These are phyloP conservation scores for Tetrapisispora taiwanensis DNA, from an alignment of 805 yeast genomes.

Conservation along the genomic window DNA sequence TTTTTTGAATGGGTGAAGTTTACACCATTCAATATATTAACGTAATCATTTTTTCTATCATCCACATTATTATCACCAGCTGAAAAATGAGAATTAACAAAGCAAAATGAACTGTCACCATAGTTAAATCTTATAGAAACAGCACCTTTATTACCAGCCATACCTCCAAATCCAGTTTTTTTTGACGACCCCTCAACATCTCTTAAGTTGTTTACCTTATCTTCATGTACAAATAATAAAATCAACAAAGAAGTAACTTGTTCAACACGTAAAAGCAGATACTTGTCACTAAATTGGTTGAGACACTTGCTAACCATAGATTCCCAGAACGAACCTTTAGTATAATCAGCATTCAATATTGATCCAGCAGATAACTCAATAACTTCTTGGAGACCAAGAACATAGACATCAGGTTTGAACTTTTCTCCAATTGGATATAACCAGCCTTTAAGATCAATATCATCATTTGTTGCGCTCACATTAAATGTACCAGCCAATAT, in stretches of 20 bases:
- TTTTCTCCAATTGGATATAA: slow-evolving; percentile 60
- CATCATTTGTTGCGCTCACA: slow-evolving; percentile 52
- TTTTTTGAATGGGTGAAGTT: slow-evolving; percentile 66
- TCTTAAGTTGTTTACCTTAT: slow-evolving; percentile 42
- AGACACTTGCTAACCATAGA: slow-evolving; percentile 52
- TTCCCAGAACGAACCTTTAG: slow-evolving; percentile 73
- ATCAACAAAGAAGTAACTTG: slow-evolving; percentile 65
- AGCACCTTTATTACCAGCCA: slow-evolving; percentile 95
- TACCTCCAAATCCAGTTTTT: slow-evolving; percentile 93
- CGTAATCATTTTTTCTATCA: slow-evolving; percentile 79
- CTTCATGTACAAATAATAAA: slow-evolving; percentile 49
- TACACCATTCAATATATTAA: slow-evolving; percentile 63
- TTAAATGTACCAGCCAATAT: slow-evolving; percentile 81
- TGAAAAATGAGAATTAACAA: slow-evolving; percentile 86
- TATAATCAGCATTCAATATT: slow-evolving; percentile 70
- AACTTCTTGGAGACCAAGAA: slow-evolving; percentile 87
- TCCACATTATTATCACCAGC: slow-evolving; percentile 77
- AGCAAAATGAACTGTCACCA: slow-evolving; percentile 71
- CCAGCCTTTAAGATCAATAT: slow-evolving; percentile 61
- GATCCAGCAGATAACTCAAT: slow-evolving; percentile 89
- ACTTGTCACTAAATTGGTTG: slow-evolving; percentile 43
- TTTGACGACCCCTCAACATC: slow-evolving; percentile 84
- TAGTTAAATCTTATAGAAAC: slow-evolving; percentile 82
- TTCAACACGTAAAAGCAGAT: slow-evolving; percentile 58
- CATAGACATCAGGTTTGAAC: slow-evolving; percentile 62